Evolutionary conservation across 2,329 filamentous ascomycete species (phyloP), one percentile per base, ranked within the genome.

Genomic region (Xylariaceae sp.): DNA sequence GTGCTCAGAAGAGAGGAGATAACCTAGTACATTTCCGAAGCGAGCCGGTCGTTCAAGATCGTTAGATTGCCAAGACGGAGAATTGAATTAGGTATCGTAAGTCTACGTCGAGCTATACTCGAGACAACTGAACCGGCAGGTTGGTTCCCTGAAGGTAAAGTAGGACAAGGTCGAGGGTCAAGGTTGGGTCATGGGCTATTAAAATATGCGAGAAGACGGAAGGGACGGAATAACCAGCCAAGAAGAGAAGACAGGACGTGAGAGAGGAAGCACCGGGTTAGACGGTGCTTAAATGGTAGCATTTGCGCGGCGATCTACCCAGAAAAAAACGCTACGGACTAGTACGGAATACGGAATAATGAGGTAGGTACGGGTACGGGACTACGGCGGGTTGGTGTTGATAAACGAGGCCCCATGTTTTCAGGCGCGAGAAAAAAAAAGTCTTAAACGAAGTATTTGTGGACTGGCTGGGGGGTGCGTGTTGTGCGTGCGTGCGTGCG

Each of bases 221-320:
- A 58, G 15, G 61, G 39, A 53, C 56, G 55, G 56, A 15, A 47
- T 53, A 50, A 51, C 39, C 30, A 51, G 18, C 30, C 15, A 50
- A 34, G 11, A 41, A 41, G 37, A 18, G 44, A 41, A 41, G 37
- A 41, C 37, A 41, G 8, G 37, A 41, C 48, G 52, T 54, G 55
- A 54, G 48, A 62, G 23, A 30, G 48, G 34, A 55, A 53, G 54
- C 61, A 56, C 34, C 47, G 50, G 48, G 30, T 17, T 10, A 47
- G 35, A 50, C 49, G 39, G 58, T 45, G 39, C 53, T 56, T 60
- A 60, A 49, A 49, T 56, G 53, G 44, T 15, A 11, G 30, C 45
- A 18, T 48, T 17, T 48, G 13, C 5, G 11, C 41, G 56, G 45
- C 41, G 51, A 54, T 47, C 10, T 23, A 17, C 48, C 34, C 9